Conservation (phyloP, 1,139 yeast species). For the Hansenula sp. region DNA sequence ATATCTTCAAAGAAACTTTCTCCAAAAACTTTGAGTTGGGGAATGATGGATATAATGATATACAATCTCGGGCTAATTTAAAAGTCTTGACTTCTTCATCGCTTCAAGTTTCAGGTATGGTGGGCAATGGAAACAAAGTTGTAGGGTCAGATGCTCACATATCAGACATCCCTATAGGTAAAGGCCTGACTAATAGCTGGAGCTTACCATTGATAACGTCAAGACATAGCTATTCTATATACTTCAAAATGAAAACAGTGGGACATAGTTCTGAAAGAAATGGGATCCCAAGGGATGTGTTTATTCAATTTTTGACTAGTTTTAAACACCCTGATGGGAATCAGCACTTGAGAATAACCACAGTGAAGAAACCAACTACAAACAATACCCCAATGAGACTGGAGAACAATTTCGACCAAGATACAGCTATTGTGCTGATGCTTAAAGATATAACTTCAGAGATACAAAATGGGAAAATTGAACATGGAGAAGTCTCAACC, state of each 20-base stretch:
- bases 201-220: conserved; percentile 50
- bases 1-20: conserved; percentile 61
- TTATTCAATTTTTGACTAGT: conserved; percentile 55
- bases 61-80: conserved; percentile 53
- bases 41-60: conserved; percentile 48
- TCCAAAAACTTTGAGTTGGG: conserved; percentile 52
- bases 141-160: conserved; percentile 40
- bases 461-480: conserved; percentile 40
- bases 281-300: conserved; percentile 22
- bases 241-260: conserved; percentile 57
- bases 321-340: conserved; percentile 60
- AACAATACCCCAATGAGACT: conserved; percentile 16
- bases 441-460: conserved; percentile 49
- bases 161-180: conserved; percentile 60
- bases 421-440: conserved; percentile 62
- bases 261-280: conserved; percentile 20
- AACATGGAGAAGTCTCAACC: conserved; percentile 5
- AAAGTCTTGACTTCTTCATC: conserved; percentile 55
- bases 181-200: conserved; percentile 58
- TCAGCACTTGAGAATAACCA: conserved; percentile 54
- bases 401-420: conserved; percentile 51
- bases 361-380: conserved; percentile 35
- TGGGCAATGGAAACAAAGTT: conserved; percentile 44
- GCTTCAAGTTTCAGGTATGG: conserved; percentile 56
- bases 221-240: conserved; percentile 54